These are phyloP conservation scores for Trichothecium sympodiale DNA, from an alignment of 2,329 filamentous ascomycete species.

Conservation along the genomic window DNA sequence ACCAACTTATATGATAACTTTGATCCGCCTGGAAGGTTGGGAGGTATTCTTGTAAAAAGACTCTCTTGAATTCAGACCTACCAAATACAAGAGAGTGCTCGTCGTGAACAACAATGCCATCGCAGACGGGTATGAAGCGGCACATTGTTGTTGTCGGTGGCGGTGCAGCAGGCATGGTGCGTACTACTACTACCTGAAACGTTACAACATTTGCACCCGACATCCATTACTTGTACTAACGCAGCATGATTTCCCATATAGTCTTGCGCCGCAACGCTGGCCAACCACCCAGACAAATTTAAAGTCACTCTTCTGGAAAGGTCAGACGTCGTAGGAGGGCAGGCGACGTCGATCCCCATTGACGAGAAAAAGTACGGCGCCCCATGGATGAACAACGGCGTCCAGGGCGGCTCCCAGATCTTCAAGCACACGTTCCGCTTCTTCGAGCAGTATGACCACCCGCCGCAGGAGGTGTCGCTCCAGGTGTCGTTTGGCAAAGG, in stretches of 20 bases:
- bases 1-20: no score
- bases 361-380: conserved; percentile 46
- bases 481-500: conserved; percentile 55
- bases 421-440: conserved; percentile 42
- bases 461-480: conserved; percentile 45
- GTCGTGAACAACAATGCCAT: no score
- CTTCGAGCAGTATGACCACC: conserved; percentile 45
- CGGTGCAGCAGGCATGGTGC: conserved; percentile 50
- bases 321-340: conserved; percentile 46
- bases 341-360: conserved; percentile 48
- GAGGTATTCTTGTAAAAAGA: no score
- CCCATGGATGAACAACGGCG: conserved; percentile 51
- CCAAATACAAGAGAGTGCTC: no score
- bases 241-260: conserved; percentile 14
- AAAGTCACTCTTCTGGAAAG: conserved; percentile 52
- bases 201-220: background rate
- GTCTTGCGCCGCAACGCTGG: conserved; percentile 57
- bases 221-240: conserved; percentile 1
- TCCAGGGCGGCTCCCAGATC: conserved; percentile 44
- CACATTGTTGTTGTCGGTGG: conserved; percentile 49
- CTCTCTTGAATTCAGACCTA: no score
- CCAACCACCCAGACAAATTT: conserved; percentile 54
- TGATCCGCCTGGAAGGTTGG: no score
- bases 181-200: conserved; percentile 4
- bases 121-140: conserved; percentile 16